Base-by-base conservation (phyloP, 257 asterid species). In the Nicotiana noctiflora region DNA sequence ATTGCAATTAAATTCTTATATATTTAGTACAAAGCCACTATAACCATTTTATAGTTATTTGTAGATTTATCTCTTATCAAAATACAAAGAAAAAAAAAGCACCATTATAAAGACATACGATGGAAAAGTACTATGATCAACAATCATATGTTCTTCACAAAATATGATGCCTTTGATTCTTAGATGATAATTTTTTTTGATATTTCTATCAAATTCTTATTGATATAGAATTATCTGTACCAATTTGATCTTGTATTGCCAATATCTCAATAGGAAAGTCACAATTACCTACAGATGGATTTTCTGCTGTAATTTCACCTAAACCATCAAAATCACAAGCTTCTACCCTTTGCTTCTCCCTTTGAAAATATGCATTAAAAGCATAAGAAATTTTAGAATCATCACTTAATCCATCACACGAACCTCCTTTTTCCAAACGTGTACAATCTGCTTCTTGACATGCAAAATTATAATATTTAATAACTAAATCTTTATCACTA, bases 301-400 rank as follows among this genome's bases (percentile, higher is more conserved):
- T 84, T 0, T 77, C 25, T 0, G 79, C 7, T 13, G 84, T 87
- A n/a, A 92, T 53, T 65, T 2, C 52, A 4, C 88, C 93, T 12
- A 88, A 49, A 2, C 89, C 88, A 0, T 62, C 23, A 56, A 88
- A 88, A 15, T 75, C 19, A 15, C 97, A 92, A 0, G 86, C 46
- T 2, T 8, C 27, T 4, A 52, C 75, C 1, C n/a, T 31, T 57
- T 92, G 95, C 5, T 64, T 76, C 0, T 49, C 76, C 53, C 56
- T 57, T 68, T 92, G 97, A 31, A 85, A 92, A 5, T 64, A 82
- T 80, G 65, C 82, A 55, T 89, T 89, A 76, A 88, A 91, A 6
- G 92, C 92, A 65, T 88, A 92, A 4, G 93, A 92, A 4, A 86
- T 83, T 11, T 86, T 85, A 46, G 81, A 62, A 4, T 2, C 7